phyloP scores from a whole-genome alignment of 257 asterid genomes.

The Capsicum chinense region DNA sequence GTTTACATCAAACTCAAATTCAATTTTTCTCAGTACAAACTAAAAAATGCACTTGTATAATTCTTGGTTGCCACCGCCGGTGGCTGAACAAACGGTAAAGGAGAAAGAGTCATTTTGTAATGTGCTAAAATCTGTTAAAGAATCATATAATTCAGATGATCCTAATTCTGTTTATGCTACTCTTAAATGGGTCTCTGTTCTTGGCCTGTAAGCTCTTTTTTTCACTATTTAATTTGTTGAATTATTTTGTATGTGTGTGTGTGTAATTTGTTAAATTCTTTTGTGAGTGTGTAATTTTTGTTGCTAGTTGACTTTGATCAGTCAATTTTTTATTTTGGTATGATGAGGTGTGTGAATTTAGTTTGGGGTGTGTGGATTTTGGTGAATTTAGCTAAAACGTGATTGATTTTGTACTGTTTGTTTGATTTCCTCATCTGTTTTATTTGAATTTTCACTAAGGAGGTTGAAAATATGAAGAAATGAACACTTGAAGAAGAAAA shows the following conservation, averaged over 20 bases:
- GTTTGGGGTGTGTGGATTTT: too few relatives aligned
- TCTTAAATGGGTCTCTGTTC: slow-evolving; percentile 84
- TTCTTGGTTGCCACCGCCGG: slow-evolving; percentile 98
- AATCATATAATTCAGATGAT: slow-evolving; percentile 64
- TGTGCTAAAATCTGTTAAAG: slow-evolving; percentile 74
- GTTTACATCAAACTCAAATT: background rate
- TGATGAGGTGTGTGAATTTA: too few relatives aligned
- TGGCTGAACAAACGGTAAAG: slow-evolving; percentile 80
- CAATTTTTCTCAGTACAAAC: background rate
- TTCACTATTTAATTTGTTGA: background rate
- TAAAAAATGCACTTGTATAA: slow-evolving; percentile 82
- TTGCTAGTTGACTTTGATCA: too few relatives aligned
- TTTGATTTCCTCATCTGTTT: too few relatives aligned
- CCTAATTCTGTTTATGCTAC: slow-evolving; percentile 91
- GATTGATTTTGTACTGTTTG: too few relatives aligned
- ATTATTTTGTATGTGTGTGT: background rate
- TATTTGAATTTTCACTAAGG: too few relatives aligned
- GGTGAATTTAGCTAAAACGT: too few relatives aligned
- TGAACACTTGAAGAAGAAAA: too few relatives aligned
- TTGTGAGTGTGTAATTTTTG: too few relatives aligned
- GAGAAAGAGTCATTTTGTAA: slow-evolving; percentile 83
- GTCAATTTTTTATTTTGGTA: too few relatives aligned
- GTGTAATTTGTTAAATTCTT: too few relatives aligned
- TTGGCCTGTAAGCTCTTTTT: slow-evolving; percentile 76
- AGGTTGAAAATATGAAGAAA: too few relatives aligned